Evolutionary conservation across 78 protist genomes (phyloP), one percentile per base, ranked within the genome.

Genomic region (Mantamonas sphyraenae): DNA sequence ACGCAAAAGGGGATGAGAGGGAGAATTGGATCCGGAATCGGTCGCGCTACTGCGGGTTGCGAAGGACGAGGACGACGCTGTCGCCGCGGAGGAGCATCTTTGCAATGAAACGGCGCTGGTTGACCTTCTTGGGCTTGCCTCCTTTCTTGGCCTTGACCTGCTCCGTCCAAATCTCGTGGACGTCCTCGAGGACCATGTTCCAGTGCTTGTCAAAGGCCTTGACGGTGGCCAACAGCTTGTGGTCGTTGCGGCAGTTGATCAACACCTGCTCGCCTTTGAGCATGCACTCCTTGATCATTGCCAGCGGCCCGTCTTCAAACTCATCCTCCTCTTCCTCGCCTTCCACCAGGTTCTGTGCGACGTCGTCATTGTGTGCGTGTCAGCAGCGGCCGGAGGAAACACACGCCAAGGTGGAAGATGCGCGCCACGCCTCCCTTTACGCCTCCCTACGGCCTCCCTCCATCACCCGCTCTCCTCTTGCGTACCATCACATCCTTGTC

Each of bases 81-180:
- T 97, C 99, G 19, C 99, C 99, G 14, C 99, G 80, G 58, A 98
- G 73, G 79, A 98, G 97, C 92, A 98, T 79, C 78, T 98, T 96
- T 77, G 77, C 58, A 70, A 98, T 86, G 82, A 87, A 92, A 9
- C 98, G 77, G 60, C 89, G 91, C 73, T 83, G 84, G 76, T 91
- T 94, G 53, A 90, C 75, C n/a, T 97, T 96, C 37, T 83, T 72
- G n/a, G 95, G 84, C 59, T 73, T 71, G 68, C 66, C 80, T 20
- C 94, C 93, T 74, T 89, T 93, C 38, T 88, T 95, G 56, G 60
- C 59, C 64, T 83, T 82, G 42, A 95, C 95, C 45, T 65, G 38
- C 80, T 95, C 97, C 30, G 96, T 89, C 99, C 98, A 97, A 72
- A 95, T 81, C 68, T 97, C 99, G 59, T 76, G 55, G 37, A 85